Percentiles rank a stretch among this genome's conserved stretches.
These are phyloP conservation scores for Epithemia pelagica DNA, from an alignment of 108 stramenopile species.

Conservation along the genomic window DNA sequence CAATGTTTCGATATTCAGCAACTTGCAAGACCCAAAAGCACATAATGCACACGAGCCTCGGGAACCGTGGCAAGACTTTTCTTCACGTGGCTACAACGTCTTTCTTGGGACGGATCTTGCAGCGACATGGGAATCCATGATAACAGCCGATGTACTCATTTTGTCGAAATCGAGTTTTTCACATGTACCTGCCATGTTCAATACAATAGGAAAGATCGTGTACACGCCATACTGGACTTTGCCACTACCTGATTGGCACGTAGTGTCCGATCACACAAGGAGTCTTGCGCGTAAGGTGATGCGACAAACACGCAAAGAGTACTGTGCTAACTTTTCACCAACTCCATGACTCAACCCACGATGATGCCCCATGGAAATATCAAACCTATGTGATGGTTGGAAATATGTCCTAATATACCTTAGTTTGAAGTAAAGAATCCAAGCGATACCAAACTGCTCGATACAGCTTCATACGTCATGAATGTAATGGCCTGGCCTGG, in stretches of 20 bases:
- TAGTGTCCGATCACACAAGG: not conserved
- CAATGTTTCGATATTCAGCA: slow-evolving; percentile 17
- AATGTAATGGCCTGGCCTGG: slow-evolving; percentile 98
- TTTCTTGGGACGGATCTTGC: slow-evolving; percentile 13
- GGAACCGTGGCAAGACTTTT: slow-evolving; percentile 11
- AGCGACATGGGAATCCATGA: slow-evolving; percentile 24
- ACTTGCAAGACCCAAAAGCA: not conserved
- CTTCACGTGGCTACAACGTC: slow-evolving; percentile 17
- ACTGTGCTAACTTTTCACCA: not conserved
- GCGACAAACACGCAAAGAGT: not conserved
- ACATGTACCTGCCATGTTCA: slow-evolving; percentile 25
- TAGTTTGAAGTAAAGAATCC: not conserved
- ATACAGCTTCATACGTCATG: slow-evolving; percentile 89
- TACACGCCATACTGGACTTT: slow-evolving; percentile 31
- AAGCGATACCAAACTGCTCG: not conserved
- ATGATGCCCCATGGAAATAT: too few relatives aligned
- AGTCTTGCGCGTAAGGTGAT: not conserved
- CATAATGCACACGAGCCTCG: slow-evolving; percentile 12
- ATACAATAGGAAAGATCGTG: slow-evolving; percentile 7
- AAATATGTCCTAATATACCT: too few relatives aligned
- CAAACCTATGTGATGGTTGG: too few relatives aligned
- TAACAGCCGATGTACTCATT: slow-evolving; percentile 23
- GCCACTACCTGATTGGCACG: not conserved
- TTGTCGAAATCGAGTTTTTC: slow-evolving; percentile 29
- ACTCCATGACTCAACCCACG: too few relatives aligned